Percentiles rank a stretch among this genome's conserved stretches.
Conservation (phyloP, 2,329 filamentous ascomycete genomes). For the Chalaropsis ovoidea region DNA sequence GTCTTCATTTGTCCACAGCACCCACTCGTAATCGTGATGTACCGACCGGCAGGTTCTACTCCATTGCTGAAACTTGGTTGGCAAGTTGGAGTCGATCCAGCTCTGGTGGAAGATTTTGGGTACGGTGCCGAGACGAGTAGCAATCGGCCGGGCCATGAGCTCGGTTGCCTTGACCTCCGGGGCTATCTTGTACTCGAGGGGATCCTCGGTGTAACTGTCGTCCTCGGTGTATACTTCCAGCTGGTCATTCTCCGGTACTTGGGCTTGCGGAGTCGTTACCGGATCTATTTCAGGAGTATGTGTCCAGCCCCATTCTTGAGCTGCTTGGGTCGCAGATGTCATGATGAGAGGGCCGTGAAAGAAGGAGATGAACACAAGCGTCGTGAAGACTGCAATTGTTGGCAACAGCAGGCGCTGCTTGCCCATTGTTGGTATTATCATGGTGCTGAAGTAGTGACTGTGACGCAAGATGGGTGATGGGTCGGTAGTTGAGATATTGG, state of each 20-base stretch:
- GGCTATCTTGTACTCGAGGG: neutral
- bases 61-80: constrained; percentile 31
- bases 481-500: too few relatives aligned
- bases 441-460: neutral
- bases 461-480: neutral
- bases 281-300: neutral
- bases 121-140: constrained; percentile 21
- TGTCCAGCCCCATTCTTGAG: constrained; percentile 13
- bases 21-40: constrained; percentile 33
- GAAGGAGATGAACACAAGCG: constrained; percentile 14
- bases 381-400: neutral
- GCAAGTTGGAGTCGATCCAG: constrained; percentile 29
- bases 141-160: constrained; percentile 20
- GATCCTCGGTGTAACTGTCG: constrained; percentile 2
- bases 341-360: constrained; percentile 11
- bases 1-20: constrained; percentile 34
- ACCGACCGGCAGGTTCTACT: constrained; percentile 30
- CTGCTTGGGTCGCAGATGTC: constrained; percentile 6
- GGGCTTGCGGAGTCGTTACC: neutral
- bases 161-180: constrained; percentile 19
- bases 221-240: neutral
- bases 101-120: constrained; percentile 36
- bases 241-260: neutral
- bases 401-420: constrained; percentile 13
- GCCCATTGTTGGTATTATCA: constrained; percentile 11